Evolutionary conservation across 805 yeast genomes (phyloP), one percentile per base, ranked within the genome.

Genomic region (Aciculoconidium aculeatum): DNA sequence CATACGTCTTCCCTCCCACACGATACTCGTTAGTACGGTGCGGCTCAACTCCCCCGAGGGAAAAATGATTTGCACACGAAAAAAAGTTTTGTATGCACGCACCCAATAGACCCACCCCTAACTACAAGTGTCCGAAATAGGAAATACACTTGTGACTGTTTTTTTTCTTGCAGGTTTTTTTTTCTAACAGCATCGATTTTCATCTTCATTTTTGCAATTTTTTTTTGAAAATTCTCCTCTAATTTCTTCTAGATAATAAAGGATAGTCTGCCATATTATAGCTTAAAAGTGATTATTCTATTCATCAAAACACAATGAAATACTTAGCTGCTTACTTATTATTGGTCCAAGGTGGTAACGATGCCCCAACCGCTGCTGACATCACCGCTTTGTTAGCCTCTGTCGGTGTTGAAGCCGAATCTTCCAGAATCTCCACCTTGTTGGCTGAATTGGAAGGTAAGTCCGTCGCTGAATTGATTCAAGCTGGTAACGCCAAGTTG

Each of bases 271-370:
- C 85, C 54, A 44, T 47, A n/a, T 43, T 39, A 48, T 53, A 64
- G 84, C 85, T 79, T 79, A 78, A 77, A 75, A 66, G 75, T 75
- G 84, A 77, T 78, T 78, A 78, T 77, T 77, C 80, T 75, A 63
- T 45, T 32, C 19, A 30, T 18, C 31, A 26, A 32, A 34, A n/a
- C n/a, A n/a, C n/a, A 39, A 75, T 87, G 96, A 92, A 87, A 84
- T 90, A 90, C 80, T 82, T 92, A 74, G 98, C 98, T 73, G 97
- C 98, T 70, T 92, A 92, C 78, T 82, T 92, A 71, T 82, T 90
- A 73, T 80, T 92, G 71, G 87, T 81, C 74, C 87, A 92, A 67
- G 95, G 95, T 70, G 98, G 97, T 67, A 80, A 78, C 75, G 66
- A 87, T 64, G 61, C 92, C 57, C 97, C 98, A 71, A 73, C 95